Evolutionary conservation across 192 early-diverging fungal species (phyloP).

Genomic region (Funneliformis mosseae): DNA sequence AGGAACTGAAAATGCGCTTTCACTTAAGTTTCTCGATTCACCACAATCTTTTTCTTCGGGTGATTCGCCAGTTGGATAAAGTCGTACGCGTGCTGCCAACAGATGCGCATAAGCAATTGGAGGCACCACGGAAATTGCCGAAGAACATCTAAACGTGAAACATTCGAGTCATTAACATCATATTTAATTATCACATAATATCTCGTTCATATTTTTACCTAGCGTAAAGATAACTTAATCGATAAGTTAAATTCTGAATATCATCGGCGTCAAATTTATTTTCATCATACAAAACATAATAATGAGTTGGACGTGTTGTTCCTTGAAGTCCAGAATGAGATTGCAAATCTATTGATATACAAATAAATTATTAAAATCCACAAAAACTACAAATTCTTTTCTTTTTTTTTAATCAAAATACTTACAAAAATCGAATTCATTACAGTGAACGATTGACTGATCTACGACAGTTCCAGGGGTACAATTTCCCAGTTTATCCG

Average conservation of each 20-base stretch:
- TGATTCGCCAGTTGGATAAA: slow-evolving; percentile 67
- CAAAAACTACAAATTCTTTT: not conserved
- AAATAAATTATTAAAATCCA: not conserved
- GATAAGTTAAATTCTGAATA: slow-evolving; percentile 82
- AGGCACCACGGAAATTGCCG: slow-evolving; percentile 62
- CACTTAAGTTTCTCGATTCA: not conserved
- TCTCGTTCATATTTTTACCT: slow-evolving; percentile 15
- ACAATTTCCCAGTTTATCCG: slow-evolving; percentile 77
- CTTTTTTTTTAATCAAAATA: not conserved
- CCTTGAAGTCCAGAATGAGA: slow-evolving; percentile 90
- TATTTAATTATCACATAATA: not conserved
- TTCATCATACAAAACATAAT: slow-evolving; percentile 85
- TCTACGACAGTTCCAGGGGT: slow-evolving; percentile 55
- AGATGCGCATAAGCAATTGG: slow-evolving; percentile 90
- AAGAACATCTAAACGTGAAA: slow-evolving; percentile 61
- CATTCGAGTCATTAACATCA: too few species aligned
- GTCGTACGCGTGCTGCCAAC: slow-evolving; percentile 77
- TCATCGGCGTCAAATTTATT: slow-evolving; percentile 71
- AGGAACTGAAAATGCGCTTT: not conserved
- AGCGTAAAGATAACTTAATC: slow-evolving; percentile 83
- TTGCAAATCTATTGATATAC: slow-evolving; percentile 66
- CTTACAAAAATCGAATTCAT: slow-evolving; percentile 32
- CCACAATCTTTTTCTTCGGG: not conserved
- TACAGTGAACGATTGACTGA: not conserved
- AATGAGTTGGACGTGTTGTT: slow-evolving; percentile 87